A percentile compares a stretch with the other conserved stretches of the same genome.
These are phyloP conservation scores for Oenanthe sinensis DNA, from an alignment of 129 eudicot genomes.

Conservation along the genomic window DNA sequence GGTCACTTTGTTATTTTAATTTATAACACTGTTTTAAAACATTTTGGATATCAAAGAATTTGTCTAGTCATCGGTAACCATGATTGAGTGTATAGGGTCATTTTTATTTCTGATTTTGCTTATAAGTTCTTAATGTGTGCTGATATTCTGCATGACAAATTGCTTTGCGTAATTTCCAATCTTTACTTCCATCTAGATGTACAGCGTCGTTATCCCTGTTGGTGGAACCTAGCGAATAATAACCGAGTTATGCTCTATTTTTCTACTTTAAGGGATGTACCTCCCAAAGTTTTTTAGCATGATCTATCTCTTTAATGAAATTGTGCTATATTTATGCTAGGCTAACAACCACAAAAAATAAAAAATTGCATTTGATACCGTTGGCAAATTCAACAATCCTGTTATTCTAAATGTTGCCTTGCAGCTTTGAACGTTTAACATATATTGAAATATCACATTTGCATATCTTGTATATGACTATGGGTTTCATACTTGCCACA, in stretches of 20 bases:
- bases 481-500: conserved; percentile 22
- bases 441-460: neutral
- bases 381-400: neutral
- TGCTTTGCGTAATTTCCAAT: neutral
- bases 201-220: neutral
- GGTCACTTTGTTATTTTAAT: neutral
- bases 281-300: neutral
- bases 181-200: neutral
- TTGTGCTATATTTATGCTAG: neutral
- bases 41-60: neutral
- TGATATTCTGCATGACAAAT: neutral
- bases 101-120: neutral
- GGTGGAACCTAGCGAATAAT: neutral
- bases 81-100: neutral
- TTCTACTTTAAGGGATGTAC: neutral
- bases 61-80: neutral
- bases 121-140: neutral
- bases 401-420: neutral
- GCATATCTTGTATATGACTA: neutral
- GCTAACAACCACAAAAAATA: neutral
- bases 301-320: no score
- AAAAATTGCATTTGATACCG: neutral
- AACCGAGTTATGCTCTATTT: neutral
- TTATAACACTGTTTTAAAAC: neutral
- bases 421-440: neutral